phyloP scores from a whole-genome alignment of 352 stramenopile species.

The Phytopythium kandeliae region DNA sequence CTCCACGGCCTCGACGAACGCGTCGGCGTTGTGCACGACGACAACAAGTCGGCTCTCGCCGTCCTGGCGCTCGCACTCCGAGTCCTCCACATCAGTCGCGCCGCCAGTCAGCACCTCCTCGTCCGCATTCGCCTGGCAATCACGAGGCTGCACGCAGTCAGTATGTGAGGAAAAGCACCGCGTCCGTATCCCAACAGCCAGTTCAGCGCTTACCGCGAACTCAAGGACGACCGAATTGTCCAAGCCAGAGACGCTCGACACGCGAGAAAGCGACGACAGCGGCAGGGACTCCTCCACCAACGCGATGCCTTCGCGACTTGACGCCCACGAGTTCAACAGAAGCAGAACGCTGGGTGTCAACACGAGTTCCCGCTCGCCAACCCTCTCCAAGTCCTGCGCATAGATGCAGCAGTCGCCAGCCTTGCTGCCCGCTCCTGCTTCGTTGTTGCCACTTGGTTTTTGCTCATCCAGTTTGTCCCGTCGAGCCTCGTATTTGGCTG shows the following conservation, averaged over 20 bases:
- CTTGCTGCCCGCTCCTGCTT: not conserved
- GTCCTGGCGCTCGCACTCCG: not conserved
- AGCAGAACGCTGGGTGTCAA: conserved; percentile 48
- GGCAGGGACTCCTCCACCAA: conserved; percentile 56
- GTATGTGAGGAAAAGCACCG: not conserved
- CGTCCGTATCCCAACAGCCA: not conserved
- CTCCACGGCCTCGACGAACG: conserved; percentile 1
- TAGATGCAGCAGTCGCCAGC: not conserved
- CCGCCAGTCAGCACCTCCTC: conserved; percentile 4
- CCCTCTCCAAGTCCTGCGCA: conserved; percentile 11
- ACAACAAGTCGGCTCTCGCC: conserved; percentile 3
- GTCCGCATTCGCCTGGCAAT: not conserved
- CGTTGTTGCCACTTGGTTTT: not conserved
- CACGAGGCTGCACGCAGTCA: not conserved
- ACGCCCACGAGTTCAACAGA: conserved; percentile 34
- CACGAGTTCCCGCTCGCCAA: conserved; percentile 67
- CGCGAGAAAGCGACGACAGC: conserved; percentile 46
- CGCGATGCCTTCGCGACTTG: conserved; percentile 35
- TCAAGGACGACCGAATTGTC: conserved; percentile 68
- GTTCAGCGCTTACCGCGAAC: conserved; percentile 47
- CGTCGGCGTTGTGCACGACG: conserved; percentile 2
- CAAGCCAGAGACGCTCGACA: conserved; percentile 48
- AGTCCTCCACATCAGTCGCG: conserved; percentile 1
- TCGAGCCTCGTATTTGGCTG: conserved; percentile 23
- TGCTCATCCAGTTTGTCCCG: not conserved